Conservation (phyloP, 2,329 filamentous ascomycete species). For the Gaeumannomyces tritici region DNA sequence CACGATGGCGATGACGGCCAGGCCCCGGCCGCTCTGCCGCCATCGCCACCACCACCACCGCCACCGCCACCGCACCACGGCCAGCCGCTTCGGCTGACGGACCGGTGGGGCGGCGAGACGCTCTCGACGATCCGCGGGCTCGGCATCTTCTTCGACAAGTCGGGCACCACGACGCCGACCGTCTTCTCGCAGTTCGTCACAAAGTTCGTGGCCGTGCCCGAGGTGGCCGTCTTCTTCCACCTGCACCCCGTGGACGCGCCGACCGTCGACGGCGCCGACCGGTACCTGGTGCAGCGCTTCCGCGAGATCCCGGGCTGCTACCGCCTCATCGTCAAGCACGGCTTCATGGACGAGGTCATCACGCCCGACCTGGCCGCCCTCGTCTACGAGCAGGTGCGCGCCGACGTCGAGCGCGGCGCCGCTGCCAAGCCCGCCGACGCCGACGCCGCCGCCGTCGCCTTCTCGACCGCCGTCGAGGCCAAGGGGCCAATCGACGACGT, state of each 20-base stretch:
- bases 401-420: conserved; percentile 23
- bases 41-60: too few species aligned
- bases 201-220: conserved; percentile 57
- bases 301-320: conserved; percentile 51
- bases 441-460: not conserved
- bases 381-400: conserved; percentile 48
- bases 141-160: conserved; percentile 71
- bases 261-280: conserved; percentile 35
- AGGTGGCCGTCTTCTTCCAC: conserved; percentile 63
- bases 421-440: not conserved
- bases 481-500: not conserved
- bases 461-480: not conserved
- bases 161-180: conserved; percentile 52
- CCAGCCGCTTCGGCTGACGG: conserved; percentile 18
- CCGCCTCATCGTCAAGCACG: conserved; percentile 57
- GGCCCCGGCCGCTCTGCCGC: too few species aligned
- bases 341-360: conserved; percentile 62
- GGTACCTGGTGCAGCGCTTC: conserved; percentile 33
- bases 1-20: not conserved
- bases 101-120: conserved; percentile 30
- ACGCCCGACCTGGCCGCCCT: conserved; percentile 50
- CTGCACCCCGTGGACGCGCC: conserved; percentile 53
- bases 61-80: too few species aligned
- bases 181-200: conserved; percentile 63
- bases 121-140: conserved; percentile 41